Base-by-base conservation (phyloP, 1,284 basidiomycete genomes). In the Sanghuangporus sanghuang region DNA sequence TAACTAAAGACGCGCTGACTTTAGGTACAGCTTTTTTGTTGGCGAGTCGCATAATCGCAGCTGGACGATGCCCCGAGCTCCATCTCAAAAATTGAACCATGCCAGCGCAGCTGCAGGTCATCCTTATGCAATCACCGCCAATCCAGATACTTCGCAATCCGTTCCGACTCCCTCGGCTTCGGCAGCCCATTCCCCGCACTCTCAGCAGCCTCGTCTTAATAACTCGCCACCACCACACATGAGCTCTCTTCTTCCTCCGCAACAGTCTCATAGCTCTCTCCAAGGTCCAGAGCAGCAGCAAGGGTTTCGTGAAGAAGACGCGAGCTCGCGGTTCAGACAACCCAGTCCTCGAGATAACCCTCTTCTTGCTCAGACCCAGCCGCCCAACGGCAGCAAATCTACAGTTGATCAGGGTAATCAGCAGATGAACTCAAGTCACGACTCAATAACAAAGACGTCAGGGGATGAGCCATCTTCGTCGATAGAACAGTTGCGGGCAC, bases 31-130 rank as follows among this genome's bases (percentile, higher is more conserved):
- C 42, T 44, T 18, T 44, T 4, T 3, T 18, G 12, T 18, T 27
- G 18, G 16, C 48, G n/a, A 16, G 16, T 44, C 40, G 36, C 58
- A 18, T 49, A 42, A 27, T 50, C 58, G 18, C 44, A 16, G 9
- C n/a, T 44, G 18, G 18, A 36, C 21, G 40, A 60, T 60, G 58
- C 58, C 58, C 38, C 58, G 58, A 27, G 42, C 23, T 14, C 48
- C 46, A 1, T 18, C 36, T n/a, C 58, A 60, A 4, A 58, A 58
- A 8, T 21, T 48, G 12, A 42, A 52, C 58, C 42, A 60, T 35
- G 23, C 58, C 58, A 50, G 48, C 48, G 21, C 48, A 27, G 16
- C 48, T 27, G 21, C 48, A 2, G 48, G 16, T 27, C 48, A 50
- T 50, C 48, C 48, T 27, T 50, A 50, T 18, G 16, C 48, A 21